Evolutionary conservation across 2,329 filamentous ascomycete genomes (phyloP), one percentile per base, ranked within the genome.

Genomic region (Coniella vitis): DNA sequence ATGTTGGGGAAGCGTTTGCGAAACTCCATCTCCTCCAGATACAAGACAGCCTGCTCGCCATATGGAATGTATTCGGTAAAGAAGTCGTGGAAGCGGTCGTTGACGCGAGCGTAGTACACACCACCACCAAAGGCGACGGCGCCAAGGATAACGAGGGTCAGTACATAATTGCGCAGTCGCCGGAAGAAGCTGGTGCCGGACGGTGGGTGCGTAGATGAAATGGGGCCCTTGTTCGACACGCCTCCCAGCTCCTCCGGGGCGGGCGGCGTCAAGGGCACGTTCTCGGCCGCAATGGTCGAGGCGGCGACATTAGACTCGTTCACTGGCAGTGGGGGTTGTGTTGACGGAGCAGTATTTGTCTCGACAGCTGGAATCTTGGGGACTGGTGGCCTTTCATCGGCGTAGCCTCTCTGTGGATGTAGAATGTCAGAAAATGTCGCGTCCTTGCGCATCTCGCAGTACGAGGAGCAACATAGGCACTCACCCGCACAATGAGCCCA

Each of bases 51-150:
- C 64, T 95, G 88, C 70, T 98, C 93, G 61, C 90, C 93, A 58
- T 87, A 95, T 19, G 93, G 93, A 16, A 98, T 71, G 67, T 91
- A 98, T 70, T 96, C 90, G 60, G 90, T 97, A 71, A 98, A 98
- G 74, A 96, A 64, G 69, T 98, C 93, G 70, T 98, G 91, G 78
- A 97, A 98, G 70, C 89, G 95, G 74, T 98, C 93, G 63, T 86
- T 95, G 68, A 93, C 78, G 56, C 95, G 82, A 48, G 93, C 91
- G 68, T 95, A 93, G 75, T 87, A 95, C 48, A 96, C 84, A 57
- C 91, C 90, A 56, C 90, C 90, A 48, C 79, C 87, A 61, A 95
- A 98, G 35, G 86, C 83, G 38, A 94, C 68, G 5, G 81, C 81
- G 21, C 86, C 83, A 22, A 96, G 78, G 38, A 95, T 69, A 54